Evolutionary conservation across 2,329 filamentous ascomycete genomes (phyloP), one percentile per base, ranked within the genome.

Genomic region (Gliomastix tumulicola): DNA sequence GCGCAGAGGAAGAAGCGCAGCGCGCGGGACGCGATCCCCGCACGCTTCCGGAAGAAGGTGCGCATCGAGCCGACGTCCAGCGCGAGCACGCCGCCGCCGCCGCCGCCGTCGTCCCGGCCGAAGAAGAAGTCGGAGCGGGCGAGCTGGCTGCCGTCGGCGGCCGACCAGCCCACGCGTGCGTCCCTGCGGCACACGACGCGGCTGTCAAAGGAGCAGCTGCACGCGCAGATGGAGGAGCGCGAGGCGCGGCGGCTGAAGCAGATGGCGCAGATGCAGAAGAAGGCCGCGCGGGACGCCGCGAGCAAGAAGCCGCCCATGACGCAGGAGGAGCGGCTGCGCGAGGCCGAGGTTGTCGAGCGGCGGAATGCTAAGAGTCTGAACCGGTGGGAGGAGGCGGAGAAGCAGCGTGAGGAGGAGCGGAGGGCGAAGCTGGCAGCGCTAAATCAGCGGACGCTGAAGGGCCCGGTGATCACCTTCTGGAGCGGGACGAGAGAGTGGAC

Each of bases 321-420:
- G 6, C 90, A 96, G 59, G 87, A 78, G 31, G 82, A 97, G 56
- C 76, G 88, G 25, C 69, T 96, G 20, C 81, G 78, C 20, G 87
- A 94, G 59, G 89, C 89, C 2, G 86, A 82, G 15, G 66, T 81
- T 36, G 82, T 94, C 7, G 92, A 97, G 60, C 83, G 84, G 59
- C 72, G 82, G 49, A 96, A 98, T 59, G 76, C 83, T 48, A 94
- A 87, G 69, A 97, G 84, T 59, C 65, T 95, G 52, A 96, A 90
- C 53, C 75, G 87, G 38, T 97, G 90, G 89, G 89, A 97, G 58
- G 84, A 88, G 57, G 86, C 88, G 7, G 92, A 98, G 63, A 88
- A 88, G 61, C 80, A 84, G 55, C 79, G 90, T 40, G 84, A 89
- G 46, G 87, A 90, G 49, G 85, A 94, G 53, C 76, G 90, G 42